A percentile compares a stretch with the other conserved stretches of the same genome.
Conservation (phyloP, 208 protist species). For the Acanthamoeba healyi region DNA sequence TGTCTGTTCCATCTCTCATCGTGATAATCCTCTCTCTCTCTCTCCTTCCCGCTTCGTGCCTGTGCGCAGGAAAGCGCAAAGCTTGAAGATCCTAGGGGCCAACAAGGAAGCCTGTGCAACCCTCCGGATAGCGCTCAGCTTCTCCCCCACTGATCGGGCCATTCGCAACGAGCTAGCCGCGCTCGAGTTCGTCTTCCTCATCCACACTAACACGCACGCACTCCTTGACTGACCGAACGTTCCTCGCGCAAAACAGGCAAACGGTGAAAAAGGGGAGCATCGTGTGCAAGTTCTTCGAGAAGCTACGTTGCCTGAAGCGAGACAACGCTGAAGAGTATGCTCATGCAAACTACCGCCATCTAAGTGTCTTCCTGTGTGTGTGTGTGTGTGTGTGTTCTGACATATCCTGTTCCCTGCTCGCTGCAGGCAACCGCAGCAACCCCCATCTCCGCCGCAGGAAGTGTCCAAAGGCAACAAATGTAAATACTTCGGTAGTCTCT, state of each 20-base stretch:
- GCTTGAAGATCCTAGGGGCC: neutral
- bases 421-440: no score
- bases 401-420: neutral
- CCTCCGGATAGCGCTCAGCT: neutral
- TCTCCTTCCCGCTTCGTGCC: neutral
- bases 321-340: neutral
- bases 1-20: neutral
- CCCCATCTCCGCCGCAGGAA: neutral
- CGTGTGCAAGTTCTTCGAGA: neutral
- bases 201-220: neutral
- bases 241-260: neutral
- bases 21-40: neutral
- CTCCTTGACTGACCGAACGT: neutral
- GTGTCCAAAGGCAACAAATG: neutral
- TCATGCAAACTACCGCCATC: neutral
- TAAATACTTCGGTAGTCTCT: constrained; percentile 16
- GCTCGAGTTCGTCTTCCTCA: neutral
- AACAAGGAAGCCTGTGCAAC: neutral
- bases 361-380: neutral
- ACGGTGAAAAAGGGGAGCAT: neutral
- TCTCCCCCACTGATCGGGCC: neutral
- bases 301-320: neutral
- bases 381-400: neutral
- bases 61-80: neutral
- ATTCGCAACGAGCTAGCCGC: constrained; percentile 9